Conservation (phyloP, 169 alveolate species). For the Cryptosporidium tyzzeri region DNA sequence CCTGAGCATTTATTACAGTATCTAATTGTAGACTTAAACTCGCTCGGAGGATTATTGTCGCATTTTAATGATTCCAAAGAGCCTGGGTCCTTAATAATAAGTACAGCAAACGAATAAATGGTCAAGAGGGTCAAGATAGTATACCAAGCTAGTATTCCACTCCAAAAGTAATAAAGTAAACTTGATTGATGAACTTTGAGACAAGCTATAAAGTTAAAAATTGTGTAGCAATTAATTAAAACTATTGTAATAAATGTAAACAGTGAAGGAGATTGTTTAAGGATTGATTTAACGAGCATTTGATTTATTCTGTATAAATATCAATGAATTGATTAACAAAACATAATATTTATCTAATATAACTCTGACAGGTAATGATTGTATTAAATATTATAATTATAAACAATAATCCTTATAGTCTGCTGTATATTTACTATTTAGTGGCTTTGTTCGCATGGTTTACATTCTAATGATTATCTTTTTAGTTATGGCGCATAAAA, state of each 20-base stretch:
- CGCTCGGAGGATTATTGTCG: not conserved
- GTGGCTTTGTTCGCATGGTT: not conserved
- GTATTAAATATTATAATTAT: not conserved
- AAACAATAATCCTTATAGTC: not conserved
- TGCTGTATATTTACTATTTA: not conserved
- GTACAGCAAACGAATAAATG: not conserved
- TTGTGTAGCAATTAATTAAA: not conserved
- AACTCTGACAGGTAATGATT: not conserved
- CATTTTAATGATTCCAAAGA: conserved; percentile 15
- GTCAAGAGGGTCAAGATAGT: not conserved
- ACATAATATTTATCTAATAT: not conserved
- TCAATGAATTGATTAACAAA: not conserved
- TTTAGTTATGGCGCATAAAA: not conserved
- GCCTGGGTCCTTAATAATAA: conserved; percentile 75
- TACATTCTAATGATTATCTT: not conserved
- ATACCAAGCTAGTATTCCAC: not conserved
- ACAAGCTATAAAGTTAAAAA: not conserved
- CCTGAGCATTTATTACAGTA: conserved; percentile 75
- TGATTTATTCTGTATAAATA: not conserved
- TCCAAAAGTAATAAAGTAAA: not conserved
- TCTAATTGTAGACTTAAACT: not conserved
- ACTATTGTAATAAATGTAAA: conserved; percentile 3
- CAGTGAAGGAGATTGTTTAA: not conserved
- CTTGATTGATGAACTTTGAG: not conserved
- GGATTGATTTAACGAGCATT: not conserved